Conservation (phyloP, 495 filamentous ascomycete genomes). For the Aspergillus sclerotiicarbonarius region DNA sequence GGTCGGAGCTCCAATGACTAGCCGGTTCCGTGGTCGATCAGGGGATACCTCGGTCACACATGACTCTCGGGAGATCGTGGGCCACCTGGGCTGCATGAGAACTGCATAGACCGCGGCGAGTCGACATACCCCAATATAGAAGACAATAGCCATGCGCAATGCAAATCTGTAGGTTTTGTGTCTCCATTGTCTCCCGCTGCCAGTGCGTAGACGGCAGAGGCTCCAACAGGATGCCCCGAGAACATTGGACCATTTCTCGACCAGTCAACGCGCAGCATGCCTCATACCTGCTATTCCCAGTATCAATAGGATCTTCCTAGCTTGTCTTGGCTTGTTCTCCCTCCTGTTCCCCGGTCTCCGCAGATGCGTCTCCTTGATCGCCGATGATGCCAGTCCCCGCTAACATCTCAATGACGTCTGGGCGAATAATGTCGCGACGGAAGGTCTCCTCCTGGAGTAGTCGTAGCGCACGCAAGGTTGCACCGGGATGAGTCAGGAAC, state of each 20-base stretch:
- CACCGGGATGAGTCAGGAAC: constrained; percentile 77
- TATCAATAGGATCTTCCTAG: constrained; percentile 13
- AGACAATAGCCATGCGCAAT: neutral
- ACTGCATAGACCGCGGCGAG: neutral
- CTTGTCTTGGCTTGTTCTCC: constrained; percentile 27
- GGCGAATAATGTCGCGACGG: constrained; percentile 74
- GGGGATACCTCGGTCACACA: constrained; percentile 30
- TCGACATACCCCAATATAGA: neutral
- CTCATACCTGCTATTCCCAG: constrained; percentile 17
- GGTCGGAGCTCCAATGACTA: constrained; percentile 8
- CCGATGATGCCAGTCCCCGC: constrained; percentile 51
- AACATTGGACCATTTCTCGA: neutral
- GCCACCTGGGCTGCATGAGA: neutral
- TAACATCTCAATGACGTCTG: constrained; percentile 65
- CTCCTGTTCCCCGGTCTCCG: constrained; percentile 24
- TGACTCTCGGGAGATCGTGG: constrained; percentile 14
- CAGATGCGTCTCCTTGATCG: constrained; percentile 21
- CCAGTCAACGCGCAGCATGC: constrained; percentile 20
- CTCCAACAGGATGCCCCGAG: neutral
- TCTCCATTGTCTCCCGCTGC: neutral
- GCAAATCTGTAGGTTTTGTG: neutral
- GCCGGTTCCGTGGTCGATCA: constrained; percentile 14
- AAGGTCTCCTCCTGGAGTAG: constrained; percentile 81
- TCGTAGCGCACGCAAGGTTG: constrained; percentile 78
- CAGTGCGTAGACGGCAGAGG: neutral